A percentile compares a stretch with the other conserved stretches of the same genome.
Evolutionary conservation across 345 rosid species (phyloP).

Genomic region (Populus nigra): DNA sequence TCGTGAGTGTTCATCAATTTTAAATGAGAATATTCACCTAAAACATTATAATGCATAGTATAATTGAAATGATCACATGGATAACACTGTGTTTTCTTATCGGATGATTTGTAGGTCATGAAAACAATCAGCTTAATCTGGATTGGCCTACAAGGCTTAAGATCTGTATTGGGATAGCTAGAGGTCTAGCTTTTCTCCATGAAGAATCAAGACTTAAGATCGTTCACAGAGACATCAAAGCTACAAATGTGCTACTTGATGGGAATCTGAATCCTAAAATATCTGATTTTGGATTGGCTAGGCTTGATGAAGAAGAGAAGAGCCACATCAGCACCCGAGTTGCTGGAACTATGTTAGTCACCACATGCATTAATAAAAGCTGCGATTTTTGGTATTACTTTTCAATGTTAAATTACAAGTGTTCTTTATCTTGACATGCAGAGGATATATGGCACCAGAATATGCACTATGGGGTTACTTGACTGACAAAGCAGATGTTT

Average conservation of each 20-base stretch:
- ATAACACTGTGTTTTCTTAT: neutral
- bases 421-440: slow-evolving; percentile 12
- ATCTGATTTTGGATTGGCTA: slow-evolving; percentile 38
- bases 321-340: slow-evolving; percentile 35
- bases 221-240: slow-evolving; percentile 38
- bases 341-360: slow-evolving; percentile 30
- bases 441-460: slow-evolving; percentile 38
- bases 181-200: slow-evolving; percentile 36
- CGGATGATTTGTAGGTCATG: slow-evolving; percentile 10
- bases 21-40: neutral
- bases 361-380: neutral
- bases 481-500: slow-evolving; percentile 32
- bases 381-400: neutral
- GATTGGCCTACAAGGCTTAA: slow-evolving; percentile 32
- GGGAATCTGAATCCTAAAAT: slow-evolving; percentile 33
- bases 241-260: slow-evolving; percentile 33
- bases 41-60: neutral
- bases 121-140: slow-evolving; percentile 16
- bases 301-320: slow-evolving; percentile 33
- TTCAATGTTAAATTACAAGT: neutral
- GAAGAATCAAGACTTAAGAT: slow-evolving; percentile 36
- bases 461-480: slow-evolving; percentile 33
- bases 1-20: slow-evolving; percentile 24
- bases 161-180: slow-evolving; percentile 36
- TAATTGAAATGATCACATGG: neutral